Base-by-base conservation (phyloP, 2,329 filamentous ascomycete genomes). In the Hypoxylon sp. region DNA sequence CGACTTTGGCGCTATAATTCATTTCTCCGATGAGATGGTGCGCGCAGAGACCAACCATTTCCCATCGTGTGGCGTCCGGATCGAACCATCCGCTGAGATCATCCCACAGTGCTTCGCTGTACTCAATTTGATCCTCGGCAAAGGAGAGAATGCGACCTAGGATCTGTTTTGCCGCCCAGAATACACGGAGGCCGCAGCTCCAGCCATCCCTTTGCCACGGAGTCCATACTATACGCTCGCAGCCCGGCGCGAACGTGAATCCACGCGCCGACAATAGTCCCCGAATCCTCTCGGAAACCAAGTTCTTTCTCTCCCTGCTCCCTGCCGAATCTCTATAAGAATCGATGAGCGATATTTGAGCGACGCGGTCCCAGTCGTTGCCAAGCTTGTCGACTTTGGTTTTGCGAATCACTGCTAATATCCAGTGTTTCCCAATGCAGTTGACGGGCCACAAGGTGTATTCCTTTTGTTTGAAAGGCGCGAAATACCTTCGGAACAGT, bases 31-130 rank as follows among this genome's bases (percentile, higher is more conserved):
- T 49, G 1, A 32, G 51, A 1, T 25, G 7, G 27, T 48, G 56
- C 7, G 60, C 61, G 35, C 50, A 55, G 7, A 55, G 46, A 13
- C 63, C 61, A 6, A 59, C 59, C 64, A 67, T 67, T 53, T 67
- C 63, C 38, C 52, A 59, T 21, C 64, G 59, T 20, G 61, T 54
- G 3, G 55, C 44, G 5, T 59, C 42, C 2, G 58, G 41, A 40
- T 65, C 55, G 20, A 64, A 61, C 58, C 59, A 66, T 12, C 60
- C 59, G 16, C 37, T 47, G 7, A 62, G 15, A 1, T 43, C 35
- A 3, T 15, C 6, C 61, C 61, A 67, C 15, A 67, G 16, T 1
- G 4, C 23, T 4, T 56, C 51, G n/a, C 46, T 2, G 16, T 60
- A 57, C 5, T 29, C 11, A 2, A 58, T 37, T n/a, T n/a, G n/a